Base-by-base conservation (phyloP, 352 stramenopile species). In the Globisporangium viniferum region DNA sequence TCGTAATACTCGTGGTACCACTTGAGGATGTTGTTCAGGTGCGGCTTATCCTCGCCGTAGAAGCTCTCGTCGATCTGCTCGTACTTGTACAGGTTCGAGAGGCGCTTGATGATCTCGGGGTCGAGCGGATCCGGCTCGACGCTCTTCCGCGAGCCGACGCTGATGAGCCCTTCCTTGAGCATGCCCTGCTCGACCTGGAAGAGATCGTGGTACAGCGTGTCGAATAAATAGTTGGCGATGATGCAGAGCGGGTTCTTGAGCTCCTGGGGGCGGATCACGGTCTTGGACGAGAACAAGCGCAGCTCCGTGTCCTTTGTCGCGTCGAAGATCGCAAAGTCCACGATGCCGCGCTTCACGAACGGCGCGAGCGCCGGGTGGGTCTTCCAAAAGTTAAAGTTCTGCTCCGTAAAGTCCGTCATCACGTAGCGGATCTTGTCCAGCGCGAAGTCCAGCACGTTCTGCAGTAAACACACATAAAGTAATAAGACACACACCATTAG, bases 321-420 rank as follows among this genome's bases (percentile, higher is more conserved):
- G 68, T 98, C 92, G 66, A 98, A 98, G 65, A 98, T 97, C 44
- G 92, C 93, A 72, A 97, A 94, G 70, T 98, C 93, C 12, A 98
- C 77, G 60, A 96, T 82, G 1, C 92, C 93, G 31, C 76, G 79
- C 44, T 91, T 76, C 12, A 98, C 82, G 51, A 95, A 98, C 2
- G 88, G 84, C 12, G 81, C 81, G 29, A 98, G 69, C 35, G 86
- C 84, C 31, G 90, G 90, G 71, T 98, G 92, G 0, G 81, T 88
- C 69, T 88, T 89, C 93, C 94, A 98, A 55, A 98, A 98, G 55
- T 97, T 96, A 48, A 98, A 90, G 68, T 98, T 98, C 27, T 84
- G 82, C 72, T 96, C 81, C 14, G 91, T 98, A 66, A 98, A 98
- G 76, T 98, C 95, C 15, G 93, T 98, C 91, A 98, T 98, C 51